These are phyloP conservation scores for Aspergillus fijiensis DNA, from an alignment of 2,329 filamentous ascomycete species.

Conservation along the genomic window DNA sequence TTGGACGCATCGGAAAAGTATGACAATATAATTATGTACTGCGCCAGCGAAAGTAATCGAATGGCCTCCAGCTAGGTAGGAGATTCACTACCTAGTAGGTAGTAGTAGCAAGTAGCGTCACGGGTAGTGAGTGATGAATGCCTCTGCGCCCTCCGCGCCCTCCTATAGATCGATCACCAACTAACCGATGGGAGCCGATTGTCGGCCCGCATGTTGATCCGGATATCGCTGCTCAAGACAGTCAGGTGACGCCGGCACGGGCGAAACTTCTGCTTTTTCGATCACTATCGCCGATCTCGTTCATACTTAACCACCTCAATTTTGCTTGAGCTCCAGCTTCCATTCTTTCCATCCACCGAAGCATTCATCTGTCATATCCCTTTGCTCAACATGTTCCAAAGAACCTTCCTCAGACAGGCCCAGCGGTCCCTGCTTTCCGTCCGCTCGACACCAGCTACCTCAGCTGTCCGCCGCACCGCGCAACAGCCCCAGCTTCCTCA, in stretches of 20 bases:
- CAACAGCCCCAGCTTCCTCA: constrained; percentile 31
- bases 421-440: constrained; percentile 38
- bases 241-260: constrained; percentile 20
- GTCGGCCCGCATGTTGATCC: constrained; percentile 16
- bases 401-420: constrained; percentile 44
- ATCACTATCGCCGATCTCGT: constrained; percentile 10
- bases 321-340: constrained; percentile 2
- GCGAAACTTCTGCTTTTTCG: constrained; percentile 21
- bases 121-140: no score
- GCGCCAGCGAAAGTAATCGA: no score
- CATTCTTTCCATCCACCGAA: neutral
- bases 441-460: constrained; percentile 35
- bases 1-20: no score
- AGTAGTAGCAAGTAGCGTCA: no score
- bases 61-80: no score
- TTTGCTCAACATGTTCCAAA: constrained; percentile 43
- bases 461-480: constrained; percentile 35
- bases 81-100: no score
- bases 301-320: constrained; percentile 1
- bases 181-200: constrained; percentile 1
- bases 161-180: no score
- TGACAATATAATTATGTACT: no score
- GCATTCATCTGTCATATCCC: neutral
- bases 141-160: no score
- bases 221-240: neutral